phyloP scores from a whole-genome alignment of 1,139 yeast species.

The Taphrina wiesneri region DNA sequence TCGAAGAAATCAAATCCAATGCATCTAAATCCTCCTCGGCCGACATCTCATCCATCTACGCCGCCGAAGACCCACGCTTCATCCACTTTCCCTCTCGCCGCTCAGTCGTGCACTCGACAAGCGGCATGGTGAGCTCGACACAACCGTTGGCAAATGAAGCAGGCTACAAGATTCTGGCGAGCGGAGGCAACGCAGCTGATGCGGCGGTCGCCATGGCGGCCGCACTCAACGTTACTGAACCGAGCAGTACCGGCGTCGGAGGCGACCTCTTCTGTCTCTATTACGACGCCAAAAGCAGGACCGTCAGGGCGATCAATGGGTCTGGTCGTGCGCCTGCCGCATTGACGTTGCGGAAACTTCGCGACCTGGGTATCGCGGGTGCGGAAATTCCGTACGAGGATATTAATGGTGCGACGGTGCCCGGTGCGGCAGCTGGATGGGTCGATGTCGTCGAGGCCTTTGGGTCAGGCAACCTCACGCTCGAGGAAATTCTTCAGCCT shows the following conservation, averaged over 20 bases:
- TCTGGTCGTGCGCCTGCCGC: constrained; percentile 68
- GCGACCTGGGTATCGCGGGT: constrained; percentile 50
- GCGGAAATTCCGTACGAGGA: constrained; percentile 52
- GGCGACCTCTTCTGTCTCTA: constrained; percentile 76
- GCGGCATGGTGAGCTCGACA: constrained; percentile 72
- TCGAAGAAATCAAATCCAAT: constrained; percentile 4
- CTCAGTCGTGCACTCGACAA: constrained; percentile 72
- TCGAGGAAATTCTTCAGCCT: constrained; percentile 59
- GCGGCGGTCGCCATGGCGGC: constrained; percentile 83
- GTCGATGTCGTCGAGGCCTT: constrained; percentile 63
- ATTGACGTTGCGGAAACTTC: constrained; percentile 55
- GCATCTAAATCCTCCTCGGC: background rate
- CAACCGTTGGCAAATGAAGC: constrained; percentile 80
- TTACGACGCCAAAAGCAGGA: constrained; percentile 54
- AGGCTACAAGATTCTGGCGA: constrained; percentile 62
- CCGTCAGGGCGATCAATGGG: constrained; percentile 71
- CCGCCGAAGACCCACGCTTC: constrained; percentile 29
- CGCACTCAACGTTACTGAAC: constrained; percentile 69
- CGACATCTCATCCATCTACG: constrained; percentile 29
- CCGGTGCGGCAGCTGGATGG: constrained; percentile 82
- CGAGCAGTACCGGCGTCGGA: constrained; percentile 77
- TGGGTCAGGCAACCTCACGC: constrained; percentile 69
- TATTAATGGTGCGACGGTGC: constrained; percentile 65
- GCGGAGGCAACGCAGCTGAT: constrained; percentile 74
- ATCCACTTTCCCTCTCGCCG: constrained; percentile 58